Base-by-base conservation (phyloP, 1,284 basidiomycete genomes). In the Apiotrichum montevideense region DNA sequence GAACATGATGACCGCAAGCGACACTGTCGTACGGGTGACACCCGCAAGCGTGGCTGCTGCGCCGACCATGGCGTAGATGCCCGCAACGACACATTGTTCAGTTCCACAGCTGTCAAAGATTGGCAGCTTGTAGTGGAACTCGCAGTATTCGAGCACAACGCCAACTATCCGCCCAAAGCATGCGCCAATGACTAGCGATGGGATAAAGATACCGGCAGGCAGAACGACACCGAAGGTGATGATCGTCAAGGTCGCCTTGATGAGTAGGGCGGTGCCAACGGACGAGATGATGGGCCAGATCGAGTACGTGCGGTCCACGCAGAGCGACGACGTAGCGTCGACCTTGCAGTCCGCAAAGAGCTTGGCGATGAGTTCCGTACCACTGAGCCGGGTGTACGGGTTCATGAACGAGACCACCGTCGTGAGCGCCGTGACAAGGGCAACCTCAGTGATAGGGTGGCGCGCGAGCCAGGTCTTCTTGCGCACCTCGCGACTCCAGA, bases 181-280 rank as follows among this genome's bases (percentile, higher is more conserved):
- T 0, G 95, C 96, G 15, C 95, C 96, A n/a, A 97, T 93, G 21
- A 90, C 93, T 34, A 99, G 83, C 0, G 93, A 92, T 0, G 96
- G 95, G 34, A 99, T 90, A 76, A 99, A 98, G 66, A 99, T 95
- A 2, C 95, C 95, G 4, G 94, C 93, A 13, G 92, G 92, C 3
- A 96, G 70, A 69, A 88, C 91, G 77, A 96, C 91, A 3, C 94
- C 94, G 63, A 98, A 98, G 0, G 94, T 98, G 46, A 97, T 81
- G 55, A 95, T 81, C 0, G 93, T 96, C 56, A 98, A 77, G 1
- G 80, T 81, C 1, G 85, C 88, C 75, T 94, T 94, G 66, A 93
- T 84, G 47, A 92, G 48, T 74, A 95, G 81, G 1, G 92, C 88
- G 33, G 85, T 78, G 29, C 83, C 77, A 59, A 98, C 83, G 4